Evolutionary conservation across 2,329 filamentous ascomycete genomes (phyloP).

Genomic region (Knufia petricola): DNA sequence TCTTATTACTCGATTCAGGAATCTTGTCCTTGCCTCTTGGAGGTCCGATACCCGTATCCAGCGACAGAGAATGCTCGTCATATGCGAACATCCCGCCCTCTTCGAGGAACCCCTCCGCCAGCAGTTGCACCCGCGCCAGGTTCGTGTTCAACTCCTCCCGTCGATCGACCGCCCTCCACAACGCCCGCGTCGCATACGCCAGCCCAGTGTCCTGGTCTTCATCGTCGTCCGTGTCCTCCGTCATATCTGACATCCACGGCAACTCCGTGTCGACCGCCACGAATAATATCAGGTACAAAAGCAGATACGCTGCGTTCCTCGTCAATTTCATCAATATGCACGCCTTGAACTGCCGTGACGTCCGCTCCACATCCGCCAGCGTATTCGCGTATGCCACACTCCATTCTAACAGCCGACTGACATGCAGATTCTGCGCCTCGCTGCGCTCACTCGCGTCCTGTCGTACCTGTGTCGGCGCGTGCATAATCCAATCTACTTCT

Average conservation of each 20-base stretch:
- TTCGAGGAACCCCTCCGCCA: slow-evolving; percentile 19
- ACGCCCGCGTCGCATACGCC: background rate
- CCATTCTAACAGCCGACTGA: slow-evolving; percentile 20
- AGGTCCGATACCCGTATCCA: slow-evolving; percentile 21
- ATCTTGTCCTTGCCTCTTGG: slow-evolving; percentile 12
- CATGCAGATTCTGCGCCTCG: slow-evolving; percentile 18
- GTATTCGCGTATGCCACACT: slow-evolving; percentile 20
- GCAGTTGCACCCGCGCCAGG: slow-evolving; percentile 19
- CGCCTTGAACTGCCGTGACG: background rate
- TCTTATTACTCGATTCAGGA: slow-evolving; percentile 15
- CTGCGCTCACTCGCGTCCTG: background rate
- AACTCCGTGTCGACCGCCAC: background rate
- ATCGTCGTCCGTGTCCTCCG: background rate
- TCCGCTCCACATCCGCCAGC: background rate
- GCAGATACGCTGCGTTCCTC: slow-evolving; percentile 3
- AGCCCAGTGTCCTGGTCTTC: background rate
- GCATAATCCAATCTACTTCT: slow-evolving; percentile 21
- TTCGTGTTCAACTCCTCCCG: slow-evolving; percentile 18
- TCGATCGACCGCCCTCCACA: background rate
- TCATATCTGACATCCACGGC: background rate
- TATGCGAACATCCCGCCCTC: slow-evolving; percentile 5
- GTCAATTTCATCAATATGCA: slow-evolving; percentile 5
- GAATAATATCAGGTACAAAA: slow-evolving; percentile 6
- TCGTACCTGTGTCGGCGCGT: slow-evolving; percentile 12
- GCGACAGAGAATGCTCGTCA: slow-evolving; percentile 16